Base-by-base conservation (phyloP, 176 grass and related monocot genomes). In the Tillandsia leiboldiana region DNA sequence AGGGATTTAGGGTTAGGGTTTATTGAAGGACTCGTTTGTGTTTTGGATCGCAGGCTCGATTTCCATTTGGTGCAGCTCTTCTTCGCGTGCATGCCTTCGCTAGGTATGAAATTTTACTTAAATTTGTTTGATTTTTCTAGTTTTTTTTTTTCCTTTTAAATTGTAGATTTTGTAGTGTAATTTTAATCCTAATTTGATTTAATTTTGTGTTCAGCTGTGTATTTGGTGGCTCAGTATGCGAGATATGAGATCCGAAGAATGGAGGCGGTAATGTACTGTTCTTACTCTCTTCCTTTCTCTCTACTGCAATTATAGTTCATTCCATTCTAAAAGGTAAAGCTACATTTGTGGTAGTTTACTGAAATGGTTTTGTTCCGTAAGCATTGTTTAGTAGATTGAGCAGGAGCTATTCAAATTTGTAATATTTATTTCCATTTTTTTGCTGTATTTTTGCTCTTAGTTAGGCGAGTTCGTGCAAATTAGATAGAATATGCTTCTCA, bases 31-130 rank as follows among this genome's bases (percentile, higher is more conserved):
- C 7, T 72, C 63, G 53, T 23, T 53, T 47, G 70, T 51, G 17
- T 74, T 68, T 70, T 58, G 51, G 26, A 22, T 83, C 68, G 77
- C 81, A 91, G 92, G 74, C 66, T 96, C 72, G 92, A 96, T 71
- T 96, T 96, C 79, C 92, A 96, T 76, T 77, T 96, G 72, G 92
- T 96, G 76, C 92, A 96, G 68, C 83, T 96, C 24, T 96, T 96
- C 83, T 96, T 96, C 71, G 88, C 66, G 57, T 96, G 88, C 73
- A 72, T 96, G 78, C 92, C 92, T 59, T 96, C 92, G 42, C 73
- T 96, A 92, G 92, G 92, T 96, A 80, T 48, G 17, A 49, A 71
- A 68, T 61, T 5, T 48, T 77, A 48, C 58, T 28, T 81, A 70
- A 74, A 29, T 12, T 13, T 1, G 27, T 50, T 72, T 59, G 13